Evolutionary conservation across 2,329 filamentous ascomycete species (phyloP), one percentile per base, ranked within the genome.

Genomic region (Blastomyces emzantsi): DNA sequence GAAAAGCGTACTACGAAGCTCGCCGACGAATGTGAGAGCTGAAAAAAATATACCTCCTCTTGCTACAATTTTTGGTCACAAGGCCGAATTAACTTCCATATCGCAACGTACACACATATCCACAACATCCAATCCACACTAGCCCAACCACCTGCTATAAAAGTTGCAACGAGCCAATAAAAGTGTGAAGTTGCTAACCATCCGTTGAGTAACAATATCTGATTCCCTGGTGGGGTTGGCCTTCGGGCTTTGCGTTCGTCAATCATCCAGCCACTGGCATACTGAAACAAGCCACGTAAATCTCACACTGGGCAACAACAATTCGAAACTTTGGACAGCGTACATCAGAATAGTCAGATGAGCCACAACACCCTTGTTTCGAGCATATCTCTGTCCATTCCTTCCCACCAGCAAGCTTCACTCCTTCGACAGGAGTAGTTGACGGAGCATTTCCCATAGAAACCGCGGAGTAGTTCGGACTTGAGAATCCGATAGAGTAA

Each of bases 241-340:
- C 54, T 28, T 30, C 9, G 3, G 6, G 2, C 25, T 54, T 54
- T 33, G 30, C 13, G 17, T 54, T 54, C 4, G 1, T 33, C 52
- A 36, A n/a, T 13, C 11, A 15, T 1, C 52, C 17, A 17, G 28
- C 19, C 3, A 22, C 15, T 25, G 25, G 13, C 25, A 28, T 30
- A 22, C 54, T 39, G 54, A 22, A 56, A 39, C 54, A 56, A 56
- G 54, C 54, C 54, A 56, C 54, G 33, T 22, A 55, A 33, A 55
- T 55, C 5, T 55, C 30, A 51, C 22, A 13, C 19, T 47, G 8
- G 45, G 19, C 22, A 15, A 22, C 47, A n/a, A 56, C 54, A 39
- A 56, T 39, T 39, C 28, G 51, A 54, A 17, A 54, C 15, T 54
- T 33, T 13, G 17, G 51, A 54, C 28, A 15, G 54, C 9, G 30